Evolutionary conservation across 306 rosid genomes (phyloP).

Genomic region (Begonia fuchsioides): DNA sequence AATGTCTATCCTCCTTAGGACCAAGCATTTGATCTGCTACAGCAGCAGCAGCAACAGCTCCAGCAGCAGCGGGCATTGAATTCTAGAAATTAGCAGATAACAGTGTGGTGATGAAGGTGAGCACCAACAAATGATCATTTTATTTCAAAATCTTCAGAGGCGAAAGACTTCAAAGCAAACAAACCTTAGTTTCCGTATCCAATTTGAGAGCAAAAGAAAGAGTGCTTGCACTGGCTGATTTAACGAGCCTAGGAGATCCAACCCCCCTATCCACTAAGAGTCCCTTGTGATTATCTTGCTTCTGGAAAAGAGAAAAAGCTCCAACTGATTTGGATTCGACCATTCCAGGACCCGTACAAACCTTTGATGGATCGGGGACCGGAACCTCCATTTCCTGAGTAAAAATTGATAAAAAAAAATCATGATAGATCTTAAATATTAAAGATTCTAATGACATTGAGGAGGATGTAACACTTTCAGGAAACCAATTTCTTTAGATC

Average conservation of each 20-base stretch:
- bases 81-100: slow-evolving; percentile 42
- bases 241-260: slow-evolving; percentile 88
- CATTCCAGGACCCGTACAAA: slow-evolving; percentile 59
- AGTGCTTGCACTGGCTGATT: slow-evolving; percentile 57
- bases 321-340: slow-evolving; percentile 91
- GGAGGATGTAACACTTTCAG: no score
- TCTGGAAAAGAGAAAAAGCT: slow-evolving; percentile 65
- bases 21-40: slow-evolving; percentile 99
- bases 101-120: slow-evolving; percentile 1
- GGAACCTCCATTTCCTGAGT: slow-evolving; percentile 67
- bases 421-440: no score
- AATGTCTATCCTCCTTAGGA: slow-evolving; percentile 92
- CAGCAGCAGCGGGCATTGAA: slow-evolving; percentile 98
- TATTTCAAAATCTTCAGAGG: slow-evolving; percentile 2
- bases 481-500: no score
- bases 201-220: slow-evolving; percentile 36
- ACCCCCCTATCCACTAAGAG: slow-evolving; percentile 94
- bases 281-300: slow-evolving; percentile 72
- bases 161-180: slow-evolving; percentile 1
- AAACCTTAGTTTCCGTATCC: slow-evolving; percentile 58
- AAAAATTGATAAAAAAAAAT: no score
- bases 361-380: slow-evolving; percentile 65
- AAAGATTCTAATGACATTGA: no score
- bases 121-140: neutral
- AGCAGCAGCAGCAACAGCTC: slow-evolving; percentile 99